Base-by-base conservation (phyloP, 108 stramenopile species). In the Epithemia pelagica region DNA sequence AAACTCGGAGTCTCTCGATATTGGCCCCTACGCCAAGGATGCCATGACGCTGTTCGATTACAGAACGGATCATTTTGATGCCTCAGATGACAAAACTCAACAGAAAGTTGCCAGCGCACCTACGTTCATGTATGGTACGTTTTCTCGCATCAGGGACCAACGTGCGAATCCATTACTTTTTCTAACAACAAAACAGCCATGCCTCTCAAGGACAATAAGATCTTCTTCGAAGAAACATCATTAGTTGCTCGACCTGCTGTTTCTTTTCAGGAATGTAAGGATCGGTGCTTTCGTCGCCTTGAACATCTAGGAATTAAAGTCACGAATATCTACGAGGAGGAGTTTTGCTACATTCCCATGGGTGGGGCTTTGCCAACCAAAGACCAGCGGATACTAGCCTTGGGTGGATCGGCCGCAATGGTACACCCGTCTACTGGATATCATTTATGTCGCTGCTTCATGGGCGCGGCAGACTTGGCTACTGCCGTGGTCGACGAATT, bases 11-110 rank as follows among this genome's bases (percentile, higher is more conserved):
- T 74, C 82, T 46, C 56, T 56, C 59, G 61, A 66, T n/a, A 61
- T 84, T 56, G 95, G 94, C 33, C 95, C 95, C 0, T 98, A 98
- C 65, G 88, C 84, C 59, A 89, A 88, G 69, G 93, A 95, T 56
- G 91, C 94, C 52, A 98, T 98, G 96, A 91, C 94, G 0, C 68
- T 98, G 28, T 96, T 98, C 74, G 97, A 98, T 73, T 98, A 98
- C 74, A 83, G 97, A 54, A 96, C 94, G 18, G 90, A 95, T 81
- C 91, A 95, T 68, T 86, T 91, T 58, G 62, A 69, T 20, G 66
- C 57, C 2, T 75, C 74, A 22, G 81, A 76, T 28, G 31, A 65
- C 33, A 79, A 69, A 54, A 51, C 59, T 54, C 52, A 69, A 60
- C 59, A 67, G 33, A 59, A 59, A 33, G 32, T 67, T 2, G 64